These are phyloP conservation scores for Castanea mollissima DNA, from an alignment of 306 rosid species.

Conservation along the genomic window DNA sequence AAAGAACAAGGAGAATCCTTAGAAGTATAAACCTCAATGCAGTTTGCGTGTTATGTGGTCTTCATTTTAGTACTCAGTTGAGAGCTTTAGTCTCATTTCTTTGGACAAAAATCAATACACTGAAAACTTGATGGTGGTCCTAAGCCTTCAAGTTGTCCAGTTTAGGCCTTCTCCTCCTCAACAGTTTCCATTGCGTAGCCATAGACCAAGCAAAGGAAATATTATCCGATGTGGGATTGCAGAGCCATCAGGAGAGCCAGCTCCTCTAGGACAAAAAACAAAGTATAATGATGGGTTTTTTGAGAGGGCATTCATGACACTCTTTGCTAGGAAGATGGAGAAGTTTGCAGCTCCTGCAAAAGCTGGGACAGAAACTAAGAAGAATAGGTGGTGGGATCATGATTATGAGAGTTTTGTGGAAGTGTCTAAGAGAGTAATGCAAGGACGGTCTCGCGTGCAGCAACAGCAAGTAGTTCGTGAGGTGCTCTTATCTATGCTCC, in stretches of 20 bases:
- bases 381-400: conserved; percentile 41
- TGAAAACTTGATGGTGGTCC: conserved; percentile 34
- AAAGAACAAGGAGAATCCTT: too few species aligned
- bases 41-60: not conserved
- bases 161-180: conserved; percentile 9
- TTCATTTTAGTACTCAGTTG: not conserved
- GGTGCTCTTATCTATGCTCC: conserved; percentile 92
- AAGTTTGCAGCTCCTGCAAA: conserved; percentile 37
- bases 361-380: not conserved
- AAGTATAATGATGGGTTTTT: conserved; percentile 70
- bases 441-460: conserved; percentile 71
- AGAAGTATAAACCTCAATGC: too few species aligned
- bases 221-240: conserved; percentile 60
- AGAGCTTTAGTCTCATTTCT: not conserved
- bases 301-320: conserved; percentile 75
- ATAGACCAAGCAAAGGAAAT: not conserved
- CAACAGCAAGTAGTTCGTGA: conserved; percentile 84
- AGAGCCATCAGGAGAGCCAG: conserved; percentile 78
- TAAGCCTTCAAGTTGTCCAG: conserved; percentile 37
- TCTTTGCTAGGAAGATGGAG: conserved; percentile 79
- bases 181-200: not conserved
- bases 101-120: not conserved
- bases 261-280: conserved; percentile 80
- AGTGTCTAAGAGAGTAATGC: conserved; percentile 80
- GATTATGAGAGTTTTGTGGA: conserved; percentile 85